Base-by-base conservation (phyloP, 2,329 filamentous ascomycete species). In the Cadophora gregata region DNA sequence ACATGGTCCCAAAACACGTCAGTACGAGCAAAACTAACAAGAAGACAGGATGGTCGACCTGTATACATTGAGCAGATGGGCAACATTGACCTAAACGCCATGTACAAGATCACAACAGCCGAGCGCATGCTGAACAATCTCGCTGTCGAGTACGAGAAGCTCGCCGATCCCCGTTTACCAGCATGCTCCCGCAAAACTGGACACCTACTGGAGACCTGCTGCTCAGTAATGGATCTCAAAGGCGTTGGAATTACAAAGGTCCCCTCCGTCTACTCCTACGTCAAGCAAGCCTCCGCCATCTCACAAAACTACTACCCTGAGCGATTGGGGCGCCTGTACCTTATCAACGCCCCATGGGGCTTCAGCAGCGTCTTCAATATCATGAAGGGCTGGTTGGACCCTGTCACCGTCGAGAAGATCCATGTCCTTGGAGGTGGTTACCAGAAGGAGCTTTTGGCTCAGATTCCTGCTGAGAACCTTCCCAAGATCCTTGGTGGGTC, bases 281-380 rank as follows among this genome's bases (percentile, higher is more conserved):
- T 99, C 73, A 88, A 88, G 76, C 87, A 91, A 78, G 93, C 93
- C 55, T 96, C 93, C 38, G 89, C 84, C 79, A 92, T 99, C 81
- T 97, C 93, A 71, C 96, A 98, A 82, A 97, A 98, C 87, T 97
- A 98, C 88, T 99, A 99, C 83, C 96, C 96, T 8, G 96, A 99
- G 86, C 92, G 96, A 67, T 86, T 99, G 67, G 96, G 96, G 77
- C 94, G 93, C 81, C 86, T 99, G 78, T 99, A 97, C 86, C 83
- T 99, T 75, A 97, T 99, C 88, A 99, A 99, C 82, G 93, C 95
- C 3, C 93, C 93, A 24, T 98, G 94, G 94, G 94, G 94, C 29
- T 98, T 98, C 85, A 90, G 90, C 69, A 86, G 86, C 73, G 91
- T 93, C 70, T 99, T 96, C 86, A 85, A 82, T 78, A 86, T 96